Percentiles rank a stretch among this genome's conserved stretches.
Evolutionary conservation across 305 asterid species (phyloP).

Genomic region (Monarda citriodora): DNA sequence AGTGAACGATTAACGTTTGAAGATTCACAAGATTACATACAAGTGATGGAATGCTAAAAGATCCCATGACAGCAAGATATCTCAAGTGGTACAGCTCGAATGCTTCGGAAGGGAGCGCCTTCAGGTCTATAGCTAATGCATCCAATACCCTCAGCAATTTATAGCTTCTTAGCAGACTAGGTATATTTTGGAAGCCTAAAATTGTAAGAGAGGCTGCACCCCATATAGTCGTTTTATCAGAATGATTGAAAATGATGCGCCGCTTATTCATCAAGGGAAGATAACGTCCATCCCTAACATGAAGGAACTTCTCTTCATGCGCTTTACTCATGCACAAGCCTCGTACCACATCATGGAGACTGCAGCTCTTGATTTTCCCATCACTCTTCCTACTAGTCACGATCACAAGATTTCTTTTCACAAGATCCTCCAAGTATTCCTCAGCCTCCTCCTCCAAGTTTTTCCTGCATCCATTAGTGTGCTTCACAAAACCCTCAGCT

Average conservation of each 20-base stretch:
- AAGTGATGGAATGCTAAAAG: neutral
- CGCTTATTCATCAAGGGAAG: neutral
- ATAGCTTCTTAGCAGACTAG: neutral
- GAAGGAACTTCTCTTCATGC: conserved; percentile 12
- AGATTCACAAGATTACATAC: neutral
- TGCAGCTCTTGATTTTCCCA: conserved; percentile 14
- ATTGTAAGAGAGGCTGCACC: neutral
- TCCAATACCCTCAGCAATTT: conserved; percentile 9
- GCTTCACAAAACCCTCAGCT: conserved; percentile 10
- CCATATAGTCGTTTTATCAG: neutral
- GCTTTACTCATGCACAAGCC: conserved; percentile 18
- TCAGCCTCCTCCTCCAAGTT: conserved; percentile 7
- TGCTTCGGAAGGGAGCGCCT: neutral
- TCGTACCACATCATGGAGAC: conserved; percentile 19
- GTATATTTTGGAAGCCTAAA: neutral
- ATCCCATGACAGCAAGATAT: neutral
- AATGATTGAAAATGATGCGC: neutral
- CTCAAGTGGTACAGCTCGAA: conserved; percentile 10
- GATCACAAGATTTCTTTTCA: conserved; percentile 5
- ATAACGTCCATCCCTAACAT: neutral
- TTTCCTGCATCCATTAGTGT: neutral
- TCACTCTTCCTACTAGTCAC: conserved; percentile 2
- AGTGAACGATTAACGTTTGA: conserved; percentile 5
- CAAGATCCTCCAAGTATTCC: conserved; percentile 12
- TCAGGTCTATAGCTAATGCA: neutral